Conservation (phyloP, 73 alveolate genomes). For the Blepharisma japonicum region DNA sequence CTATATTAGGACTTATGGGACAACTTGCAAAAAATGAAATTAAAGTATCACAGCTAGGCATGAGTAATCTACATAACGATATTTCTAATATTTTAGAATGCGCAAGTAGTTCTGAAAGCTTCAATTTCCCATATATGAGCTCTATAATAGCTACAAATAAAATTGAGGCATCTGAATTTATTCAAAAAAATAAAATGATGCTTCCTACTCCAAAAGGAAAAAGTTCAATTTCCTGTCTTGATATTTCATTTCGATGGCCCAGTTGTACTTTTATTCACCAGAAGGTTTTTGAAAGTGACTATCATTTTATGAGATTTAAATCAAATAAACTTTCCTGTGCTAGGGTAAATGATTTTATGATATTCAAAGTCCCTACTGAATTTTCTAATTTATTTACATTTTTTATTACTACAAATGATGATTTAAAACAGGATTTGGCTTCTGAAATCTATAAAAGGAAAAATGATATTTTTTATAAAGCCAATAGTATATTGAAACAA, state of each 20-base stretch:
- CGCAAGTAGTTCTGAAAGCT: neutral
- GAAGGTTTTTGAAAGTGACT: neutral
- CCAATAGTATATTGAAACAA: neutral
- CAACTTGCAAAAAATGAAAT: neutral
- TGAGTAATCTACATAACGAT: neutral
- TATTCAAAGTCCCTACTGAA: slow-evolving; percentile 1
- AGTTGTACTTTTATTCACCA: neutral
- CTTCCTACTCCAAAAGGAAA: neutral
- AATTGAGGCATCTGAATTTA: neutral
- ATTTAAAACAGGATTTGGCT: neutral
- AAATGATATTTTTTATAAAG: neutral
- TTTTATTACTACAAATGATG: slow-evolving; percentile 6
- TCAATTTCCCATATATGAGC: slow-evolving; percentile 12
- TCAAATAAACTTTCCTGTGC: neutral
- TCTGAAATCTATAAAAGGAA: neutral
- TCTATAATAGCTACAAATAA: neutral
- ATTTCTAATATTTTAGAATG: neutral
- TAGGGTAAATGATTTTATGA: neutral
- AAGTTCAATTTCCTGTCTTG: neutral
- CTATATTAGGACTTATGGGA: slow-evolving; percentile 20
- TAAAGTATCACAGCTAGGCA: neutral
- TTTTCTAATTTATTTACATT: slow-evolving; percentile 1
- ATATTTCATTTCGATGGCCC: neutral
- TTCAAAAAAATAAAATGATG: neutral
- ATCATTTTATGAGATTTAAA: neutral